These are phyloP conservation scores for Urochloa ruziziensis DNA, from an alignment of 176 grass and related monocot genomes.

Conservation along the genomic window DNA sequence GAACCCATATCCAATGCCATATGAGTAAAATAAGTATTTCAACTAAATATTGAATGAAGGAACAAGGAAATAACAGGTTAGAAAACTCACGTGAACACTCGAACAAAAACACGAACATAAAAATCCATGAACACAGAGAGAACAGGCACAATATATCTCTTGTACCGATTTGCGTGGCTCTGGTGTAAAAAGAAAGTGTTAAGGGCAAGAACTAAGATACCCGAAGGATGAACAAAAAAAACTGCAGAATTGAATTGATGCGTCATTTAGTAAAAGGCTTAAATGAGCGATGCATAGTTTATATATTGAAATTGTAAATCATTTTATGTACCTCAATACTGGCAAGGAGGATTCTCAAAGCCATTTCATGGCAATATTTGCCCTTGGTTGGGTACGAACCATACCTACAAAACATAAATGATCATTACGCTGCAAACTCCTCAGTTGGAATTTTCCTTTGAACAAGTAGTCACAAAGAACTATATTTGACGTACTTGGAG, in stretches of 20 bases:
- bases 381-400: constrained; percentile 91
- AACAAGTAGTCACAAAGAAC: neutral
- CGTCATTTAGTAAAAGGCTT: neutral
- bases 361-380: constrained; percentile 98
- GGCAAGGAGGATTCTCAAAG: constrained; percentile 97
- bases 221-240: constrained; percentile 5
- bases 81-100: constrained; percentile 81
- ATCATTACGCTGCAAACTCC: constrained; percentile 24
- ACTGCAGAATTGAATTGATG: neutral
- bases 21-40: constrained; percentile 34
- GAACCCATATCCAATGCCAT: neutral
- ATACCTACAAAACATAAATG: constrained; percentile 64
- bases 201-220: constrained; percentile 9
- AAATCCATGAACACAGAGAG: constrained; percentile 97
- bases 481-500: constrained; percentile 70
- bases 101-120: constrained; percentile 97
- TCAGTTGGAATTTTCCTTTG: neutral
- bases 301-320: neutral
- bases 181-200: constrained; percentile 45
- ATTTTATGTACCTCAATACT: constrained; percentile 77
- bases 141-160: constrained; percentile 93
- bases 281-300: neutral
- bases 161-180: constrained; percentile 97
- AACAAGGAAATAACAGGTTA: neutral
- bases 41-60: constrained; percentile 12